A percentile compares a stretch with the other conserved stretches of the same genome.
Conservation (phyloP, 306 rosid genomes). For the Vigna mungo region DNA sequence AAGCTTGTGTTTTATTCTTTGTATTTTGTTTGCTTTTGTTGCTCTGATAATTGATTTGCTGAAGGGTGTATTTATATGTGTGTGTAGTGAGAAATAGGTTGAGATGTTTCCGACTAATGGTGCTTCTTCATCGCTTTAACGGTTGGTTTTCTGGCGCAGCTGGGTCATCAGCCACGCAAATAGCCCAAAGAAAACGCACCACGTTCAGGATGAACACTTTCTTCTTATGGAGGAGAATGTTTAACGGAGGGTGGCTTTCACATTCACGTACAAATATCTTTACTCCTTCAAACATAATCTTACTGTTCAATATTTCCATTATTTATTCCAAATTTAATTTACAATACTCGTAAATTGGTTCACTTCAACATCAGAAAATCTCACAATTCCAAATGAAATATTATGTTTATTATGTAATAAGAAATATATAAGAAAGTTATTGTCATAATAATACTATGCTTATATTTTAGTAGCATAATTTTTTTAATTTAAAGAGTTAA, state of each 20-base stretch:
- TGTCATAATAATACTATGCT: too few species aligned
- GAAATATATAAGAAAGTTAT: too few species aligned
- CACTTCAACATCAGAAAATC: too few species aligned
- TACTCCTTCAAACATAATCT: too few species aligned
- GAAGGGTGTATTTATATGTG: neutral
- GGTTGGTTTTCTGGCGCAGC: neutral
- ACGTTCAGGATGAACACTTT: neutral
- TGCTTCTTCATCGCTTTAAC: neutral
- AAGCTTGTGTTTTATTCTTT: neutral
- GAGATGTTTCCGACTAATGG: neutral
- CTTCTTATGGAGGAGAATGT: neutral
- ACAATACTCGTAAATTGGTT: too few species aligned
- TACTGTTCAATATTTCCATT: too few species aligned
- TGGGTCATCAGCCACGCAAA: neutral
- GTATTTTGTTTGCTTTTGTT: neutral
- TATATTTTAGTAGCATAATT: too few species aligned
- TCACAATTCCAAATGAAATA: too few species aligned
- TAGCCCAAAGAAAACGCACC: neutral
- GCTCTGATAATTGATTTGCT: neutral
- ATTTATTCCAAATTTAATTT: too few species aligned
- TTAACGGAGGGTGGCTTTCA: neutral
- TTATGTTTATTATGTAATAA: too few species aligned
- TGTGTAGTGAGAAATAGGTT: neutral
- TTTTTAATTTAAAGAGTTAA: too few species aligned
- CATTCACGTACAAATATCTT: too few species aligned